Base-by-base conservation (phyloP, 176 grass and related monocot genomes). In the Aegilops bicornis region DNA sequence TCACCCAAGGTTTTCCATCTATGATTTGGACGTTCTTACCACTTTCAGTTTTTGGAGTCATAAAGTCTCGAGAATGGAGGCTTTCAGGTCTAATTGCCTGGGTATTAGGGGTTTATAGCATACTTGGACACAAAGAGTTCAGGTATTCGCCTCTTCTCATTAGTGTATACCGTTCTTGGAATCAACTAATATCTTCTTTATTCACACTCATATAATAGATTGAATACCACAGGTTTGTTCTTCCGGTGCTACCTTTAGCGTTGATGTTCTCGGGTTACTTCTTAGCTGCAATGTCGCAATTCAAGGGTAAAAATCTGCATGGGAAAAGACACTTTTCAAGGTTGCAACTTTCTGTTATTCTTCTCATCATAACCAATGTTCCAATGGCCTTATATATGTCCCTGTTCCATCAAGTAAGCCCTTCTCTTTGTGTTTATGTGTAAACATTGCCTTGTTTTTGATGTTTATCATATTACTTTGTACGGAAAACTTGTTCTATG, bases 51-150 rank as follows among this genome's bases (percentile, higher is more conserved):
- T 82, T 31, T 39, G 91, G 91, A 30, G 93, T 98, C 14, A 54
- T 94, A 59, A 89, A 88, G 66, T 95, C 93, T 86, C 86, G 47
- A 63, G 90, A 95, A 79, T 92, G 91, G 96, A 95, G 75, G 61
- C 65, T 98, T 88, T 87, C 90, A 54, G 91, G 93, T 86, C 75
- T 95, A 83, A 91, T 92, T 54, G 84, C 79, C 42, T 98, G 93
- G 96, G 91, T 98, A 60, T 93, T 98, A 85, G 89, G 85, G 15
- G 86, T 98, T 88, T 98, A 95, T 82, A 98, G 96, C 89, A 73
- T 95, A 45, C 93, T 95, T 83, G 93, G 96, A 76, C 96, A 98
- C 69, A 98, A 98, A 94, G 93, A 98, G 83, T 98, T 98, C 82
- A 94, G 96, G 91, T 98, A 92, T 63, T 82, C 48, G 22, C 61